Conservation (phyloP, 1,284 basidiomycete species). For the Cryptococcus amylolentus region DNA sequence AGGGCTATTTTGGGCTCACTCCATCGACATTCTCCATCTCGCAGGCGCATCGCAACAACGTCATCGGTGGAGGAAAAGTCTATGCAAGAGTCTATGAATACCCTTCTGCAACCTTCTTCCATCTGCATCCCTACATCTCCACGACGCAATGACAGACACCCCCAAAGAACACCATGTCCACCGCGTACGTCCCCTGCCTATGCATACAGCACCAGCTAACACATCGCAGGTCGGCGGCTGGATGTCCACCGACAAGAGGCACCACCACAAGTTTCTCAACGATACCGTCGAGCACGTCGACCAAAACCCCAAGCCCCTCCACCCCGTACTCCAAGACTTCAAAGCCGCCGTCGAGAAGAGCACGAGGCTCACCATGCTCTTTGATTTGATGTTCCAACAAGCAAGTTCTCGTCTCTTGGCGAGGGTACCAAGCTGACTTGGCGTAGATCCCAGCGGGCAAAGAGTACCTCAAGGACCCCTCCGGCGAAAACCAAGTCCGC, state of each 20-base stretch:
- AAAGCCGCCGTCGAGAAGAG: slow-evolving; percentile 52
- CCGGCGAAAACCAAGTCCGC: slow-evolving; percentile 42
- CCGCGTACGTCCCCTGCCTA: not conserved
- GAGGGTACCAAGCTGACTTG: not conserved
- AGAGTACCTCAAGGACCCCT: slow-evolving; percentile 38
- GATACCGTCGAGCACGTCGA: slow-evolving; percentile 40
- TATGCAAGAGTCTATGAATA: too few relatives aligned
- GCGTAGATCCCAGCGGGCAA: slow-evolving; percentile 32
- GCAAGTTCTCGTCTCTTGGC: slow-evolving; percentile 10
- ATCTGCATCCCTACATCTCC: too few relatives aligned
- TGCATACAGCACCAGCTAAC: not conserved
- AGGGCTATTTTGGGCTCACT: too few relatives aligned
- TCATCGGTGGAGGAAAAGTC: too few relatives aligned
- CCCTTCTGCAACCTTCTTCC: too few relatives aligned
- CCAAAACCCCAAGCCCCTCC: slow-evolving; percentile 33
- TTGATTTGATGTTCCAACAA: slow-evolving; percentile 51
- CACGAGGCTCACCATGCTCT: slow-evolving; percentile 49
- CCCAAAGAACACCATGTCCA: not conserved
- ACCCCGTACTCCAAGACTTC: slow-evolving; percentile 51
- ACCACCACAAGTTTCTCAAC: slow-evolving; percentile 42
- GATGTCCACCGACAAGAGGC: slow-evolving; percentile 43
- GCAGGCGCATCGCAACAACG: too few relatives aligned
- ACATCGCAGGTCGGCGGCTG: slow-evolving; percentile 33
- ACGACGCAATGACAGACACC: too few relatives aligned
- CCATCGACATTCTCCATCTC: too few relatives aligned